phyloP scores from a whole-genome alignment of 768 basidiomycete species.

The Leucogyrophana mollusca region DNA sequence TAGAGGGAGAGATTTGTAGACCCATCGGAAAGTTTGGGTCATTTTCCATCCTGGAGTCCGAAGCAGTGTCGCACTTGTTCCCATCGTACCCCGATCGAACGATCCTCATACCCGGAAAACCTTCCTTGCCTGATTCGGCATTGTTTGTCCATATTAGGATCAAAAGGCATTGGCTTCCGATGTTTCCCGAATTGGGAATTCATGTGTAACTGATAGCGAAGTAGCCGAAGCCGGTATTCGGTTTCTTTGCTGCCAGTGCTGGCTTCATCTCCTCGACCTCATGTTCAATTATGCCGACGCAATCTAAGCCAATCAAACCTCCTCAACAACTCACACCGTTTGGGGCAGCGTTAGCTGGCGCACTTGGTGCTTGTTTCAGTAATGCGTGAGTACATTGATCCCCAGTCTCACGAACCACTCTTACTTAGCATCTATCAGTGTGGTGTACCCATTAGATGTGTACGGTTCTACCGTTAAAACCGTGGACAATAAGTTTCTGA shows the following conservation, averaged over 20 bases:
- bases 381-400: constrained; percentile 67
- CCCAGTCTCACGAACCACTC: constrained; percentile 4
- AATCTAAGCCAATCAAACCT: constrained; percentile 53
- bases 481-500: constrained; percentile 1
- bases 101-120: too few species aligned
- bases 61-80: too few species aligned
- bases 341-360: constrained; percentile 88
- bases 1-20: too few species aligned
- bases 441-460: constrained; percentile 96
- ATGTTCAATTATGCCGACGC: constrained; percentile 30
- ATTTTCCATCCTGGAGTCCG: too few species aligned
- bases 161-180: too few species aligned
- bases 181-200: too few species aligned
- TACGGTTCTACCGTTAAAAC: constrained; percentile 38
- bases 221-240: background rate
- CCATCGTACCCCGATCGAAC: too few species aligned
- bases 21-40: too few species aligned
- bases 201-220: too few species aligned
- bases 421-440: constrained; percentile 39
- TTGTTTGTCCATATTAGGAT: too few species aligned
- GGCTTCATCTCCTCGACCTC: background rate
- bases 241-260: too few species aligned
- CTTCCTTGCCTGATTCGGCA: too few species aligned
- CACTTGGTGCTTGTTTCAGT: constrained; percentile 89
- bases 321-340: constrained; percentile 74